These are phyloP conservation scores for Chaetomium globosum DNA, from an alignment of 2,329 filamentous ascomycete genomes.

Conservation along the genomic window DNA sequence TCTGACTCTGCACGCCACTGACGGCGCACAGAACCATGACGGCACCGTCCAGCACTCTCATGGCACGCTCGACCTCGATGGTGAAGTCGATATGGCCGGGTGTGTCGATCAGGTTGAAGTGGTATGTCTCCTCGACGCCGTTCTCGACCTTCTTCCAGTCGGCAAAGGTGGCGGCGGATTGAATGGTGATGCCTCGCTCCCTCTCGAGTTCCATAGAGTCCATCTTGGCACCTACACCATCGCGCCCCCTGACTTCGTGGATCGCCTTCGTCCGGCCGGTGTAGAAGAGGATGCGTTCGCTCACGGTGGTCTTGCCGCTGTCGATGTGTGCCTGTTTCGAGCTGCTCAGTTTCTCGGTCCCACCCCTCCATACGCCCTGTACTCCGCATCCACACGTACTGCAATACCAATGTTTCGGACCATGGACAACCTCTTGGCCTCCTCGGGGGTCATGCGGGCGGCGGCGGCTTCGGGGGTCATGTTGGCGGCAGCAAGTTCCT, in stretches of 20 bases:
- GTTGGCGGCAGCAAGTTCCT: constrained; percentile 54
- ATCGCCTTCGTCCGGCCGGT: constrained; percentile 96
- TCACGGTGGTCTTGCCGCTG: constrained; percentile 95
- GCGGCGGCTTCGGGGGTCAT: constrained; percentile 66
- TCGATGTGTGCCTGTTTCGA: constrained; percentile 83
- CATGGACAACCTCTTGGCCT: constrained; percentile 74
- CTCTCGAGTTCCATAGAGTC: constrained; percentile 99
- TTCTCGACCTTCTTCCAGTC: constrained; percentile 81
- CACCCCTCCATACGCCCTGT: not conserved
- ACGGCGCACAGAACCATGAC: constrained; percentile 99
- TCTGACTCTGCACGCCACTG: constrained; percentile 95
- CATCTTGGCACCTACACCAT: constrained; percentile 97
- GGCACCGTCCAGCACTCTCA: constrained; percentile 92
- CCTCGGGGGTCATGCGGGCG: constrained; percentile 77
- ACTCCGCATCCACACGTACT: constrained; percentile 52
- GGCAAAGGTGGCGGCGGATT: constrained; percentile 96
- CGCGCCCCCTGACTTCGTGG: constrained; percentile 93
- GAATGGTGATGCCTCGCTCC: constrained; percentile 98
- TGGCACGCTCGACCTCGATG: constrained; percentile 93
- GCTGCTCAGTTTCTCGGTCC: constrained; percentile 27
- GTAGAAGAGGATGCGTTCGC: constrained; percentile 96
- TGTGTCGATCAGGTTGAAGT: constrained; percentile 98
- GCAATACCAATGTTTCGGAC: constrained; percentile 98
- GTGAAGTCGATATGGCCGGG: constrained; percentile 99
- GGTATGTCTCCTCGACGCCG: constrained; percentile 85